These are phyloP conservation scores for Penicillium sp. DNA, from an alignment of 2,329 filamentous ascomycete species.

Conservation along the genomic window DNA sequence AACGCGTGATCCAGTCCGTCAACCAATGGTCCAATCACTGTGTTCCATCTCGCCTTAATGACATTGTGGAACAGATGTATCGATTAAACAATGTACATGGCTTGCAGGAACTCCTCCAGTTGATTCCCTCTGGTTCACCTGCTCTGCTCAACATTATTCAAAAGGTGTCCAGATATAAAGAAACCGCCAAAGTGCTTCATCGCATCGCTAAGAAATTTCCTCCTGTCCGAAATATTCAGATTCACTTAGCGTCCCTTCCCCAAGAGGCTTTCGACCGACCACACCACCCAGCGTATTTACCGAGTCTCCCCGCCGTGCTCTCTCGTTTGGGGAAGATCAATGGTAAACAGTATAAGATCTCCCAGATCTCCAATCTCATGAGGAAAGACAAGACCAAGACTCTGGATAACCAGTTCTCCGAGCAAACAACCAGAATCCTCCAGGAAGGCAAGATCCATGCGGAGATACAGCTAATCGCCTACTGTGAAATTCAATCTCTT, in stretches of 20 bases:
- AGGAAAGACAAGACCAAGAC: neutral
- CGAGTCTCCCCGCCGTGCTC: neutral
- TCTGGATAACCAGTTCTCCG: neutral
- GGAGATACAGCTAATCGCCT: slow-evolving; percentile 24
- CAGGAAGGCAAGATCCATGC: slow-evolving; percentile 18
- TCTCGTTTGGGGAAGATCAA: slow-evolving; percentile 7
- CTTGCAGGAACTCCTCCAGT: slow-evolving; percentile 13
- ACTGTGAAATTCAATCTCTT: slow-evolving; percentile 19
- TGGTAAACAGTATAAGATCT: slow-evolving; percentile 1
- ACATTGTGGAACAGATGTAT: slow-evolving; percentile 30
- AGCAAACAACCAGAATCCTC: neutral
- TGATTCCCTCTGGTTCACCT: slow-evolving; percentile 15
- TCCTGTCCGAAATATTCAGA: slow-evolving; percentile 28
- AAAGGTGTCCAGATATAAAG: slow-evolving; percentile 41
- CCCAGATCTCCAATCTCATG: neutral
- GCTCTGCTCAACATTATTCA: slow-evolving; percentile 32
- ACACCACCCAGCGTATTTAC: neutral
- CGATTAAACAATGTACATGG: slow-evolving; percentile 20
- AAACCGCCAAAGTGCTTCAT: slow-evolving; percentile 35
- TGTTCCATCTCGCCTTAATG: slow-evolving; percentile 18
- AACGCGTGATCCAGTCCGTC: slow-evolving; percentile 9
- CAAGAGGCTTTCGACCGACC: slow-evolving; percentile 24
- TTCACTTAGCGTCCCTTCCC: slow-evolving; percentile 31
- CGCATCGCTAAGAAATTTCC: slow-evolving; percentile 31
- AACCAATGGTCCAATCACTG: slow-evolving; percentile 28